phyloP scores from a whole-genome alignment of 2,329 filamentous ascomycete genomes.

The Magnaporthiopsis poae region DNA sequence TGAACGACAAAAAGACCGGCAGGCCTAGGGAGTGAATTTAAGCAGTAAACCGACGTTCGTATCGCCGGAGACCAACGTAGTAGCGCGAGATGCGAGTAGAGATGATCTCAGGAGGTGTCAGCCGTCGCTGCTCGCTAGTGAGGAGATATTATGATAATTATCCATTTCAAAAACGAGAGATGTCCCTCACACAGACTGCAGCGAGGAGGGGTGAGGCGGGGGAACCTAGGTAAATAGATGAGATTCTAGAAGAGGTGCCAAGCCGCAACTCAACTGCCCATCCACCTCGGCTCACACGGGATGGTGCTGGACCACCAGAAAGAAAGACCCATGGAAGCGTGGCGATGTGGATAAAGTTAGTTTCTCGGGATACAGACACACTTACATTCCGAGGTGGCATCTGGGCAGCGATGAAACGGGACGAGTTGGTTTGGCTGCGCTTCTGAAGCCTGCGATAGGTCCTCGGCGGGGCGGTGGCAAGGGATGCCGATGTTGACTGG shows the following conservation, averaged over 20 bases:
- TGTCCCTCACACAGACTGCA: not conserved
- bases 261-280: not conserved
- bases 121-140: not conserved
- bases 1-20: not conserved
- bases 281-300: not conserved
- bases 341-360: not conserved
- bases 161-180: not conserved
- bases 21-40: not conserved
- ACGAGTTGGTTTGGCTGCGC: not conserved
- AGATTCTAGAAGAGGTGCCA: not conserved
- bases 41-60: not conserved
- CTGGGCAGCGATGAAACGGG: not conserved
- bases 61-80: not conserved
- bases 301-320: not conserved
- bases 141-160: not conserved
- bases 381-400: not conserved
- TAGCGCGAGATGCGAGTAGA: not conserved
- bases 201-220: too few species aligned
- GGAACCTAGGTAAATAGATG: not conserved
- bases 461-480: not conserved
- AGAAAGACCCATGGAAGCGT: not conserved
- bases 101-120: not conserved
- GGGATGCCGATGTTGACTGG: not conserved
- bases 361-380: not conserved
- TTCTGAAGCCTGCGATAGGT: not conserved